Percentiles rank a stretch among this genome's conserved stretches.
phyloP scores from a whole-genome alignment of 2,329 filamentous ascomycete species.

The Tolypocladium ovalisporum region DNA sequence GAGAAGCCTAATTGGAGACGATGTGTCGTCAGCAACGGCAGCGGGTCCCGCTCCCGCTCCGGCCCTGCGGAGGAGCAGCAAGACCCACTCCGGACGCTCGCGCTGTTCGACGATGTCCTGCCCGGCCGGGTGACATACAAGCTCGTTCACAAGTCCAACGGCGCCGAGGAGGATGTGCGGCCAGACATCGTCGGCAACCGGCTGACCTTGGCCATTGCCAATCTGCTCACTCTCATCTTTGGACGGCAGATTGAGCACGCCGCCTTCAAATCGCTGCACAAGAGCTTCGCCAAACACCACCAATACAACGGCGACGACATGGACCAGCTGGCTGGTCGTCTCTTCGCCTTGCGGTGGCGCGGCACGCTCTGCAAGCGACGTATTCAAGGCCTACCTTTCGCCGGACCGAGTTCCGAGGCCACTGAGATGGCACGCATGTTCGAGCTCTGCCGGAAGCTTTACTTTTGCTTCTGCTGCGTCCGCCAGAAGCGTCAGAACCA shows the following conservation, averaged over 20 bases:
- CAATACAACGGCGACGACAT: background rate
- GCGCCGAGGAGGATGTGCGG: background rate
- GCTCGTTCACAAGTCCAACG: background rate
- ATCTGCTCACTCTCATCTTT: background rate
- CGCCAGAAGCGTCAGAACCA: background rate
- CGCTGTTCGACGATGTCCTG: background rate
- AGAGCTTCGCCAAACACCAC: background rate
- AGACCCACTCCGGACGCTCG: background rate
- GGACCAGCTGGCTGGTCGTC: background rate
- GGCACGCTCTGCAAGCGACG: background rate
- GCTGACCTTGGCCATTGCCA: background rate
- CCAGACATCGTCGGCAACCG: background rate
- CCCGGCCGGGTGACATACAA: background rate
- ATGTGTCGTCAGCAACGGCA: background rate
- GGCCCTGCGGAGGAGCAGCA: background rate
- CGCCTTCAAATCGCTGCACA: background rate
- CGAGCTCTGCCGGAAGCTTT: background rate
- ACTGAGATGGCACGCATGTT: background rate
- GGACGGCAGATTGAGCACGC: background rate
- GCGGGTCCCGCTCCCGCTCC: background rate
- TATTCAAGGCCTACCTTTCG: background rate
- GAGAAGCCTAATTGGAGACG: background rate
- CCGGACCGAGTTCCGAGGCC: background rate
- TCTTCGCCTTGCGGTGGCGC: background rate
- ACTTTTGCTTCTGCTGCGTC: constrained; percentile 1